Conservation (phyloP, 2,329 filamentous ascomycete species). For the Zymoseptoria passerinii region DNA sequence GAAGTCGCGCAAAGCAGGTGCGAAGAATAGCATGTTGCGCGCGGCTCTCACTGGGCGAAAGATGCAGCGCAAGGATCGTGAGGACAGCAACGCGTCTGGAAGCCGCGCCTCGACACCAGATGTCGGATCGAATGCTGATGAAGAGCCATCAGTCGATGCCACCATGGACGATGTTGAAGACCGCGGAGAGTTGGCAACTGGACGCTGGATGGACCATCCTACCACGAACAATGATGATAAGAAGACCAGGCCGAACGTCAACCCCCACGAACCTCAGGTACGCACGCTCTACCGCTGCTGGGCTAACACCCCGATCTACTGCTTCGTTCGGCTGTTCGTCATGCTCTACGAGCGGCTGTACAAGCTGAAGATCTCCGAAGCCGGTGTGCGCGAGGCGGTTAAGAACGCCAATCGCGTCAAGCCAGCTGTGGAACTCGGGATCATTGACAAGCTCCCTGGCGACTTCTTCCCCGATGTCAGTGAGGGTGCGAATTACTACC, state of each 20-base stretch:
- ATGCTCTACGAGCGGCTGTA: constrained; percentile 78
- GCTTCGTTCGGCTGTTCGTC: constrained; percentile 90
- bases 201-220: constrained; percentile 56
- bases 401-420: constrained; percentile 65
- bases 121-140: constrained; percentile 65
- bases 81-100: constrained; percentile 65
- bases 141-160: constrained; percentile 60
- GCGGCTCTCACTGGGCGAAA: constrained; percentile 74
- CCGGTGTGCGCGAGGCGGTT: constrained; percentile 65
- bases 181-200: constrained; percentile 54
- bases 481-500: constrained; percentile 67
- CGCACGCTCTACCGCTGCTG: constrained; percentile 83
- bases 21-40: constrained; percentile 63
- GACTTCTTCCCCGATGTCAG: constrained; percentile 66
- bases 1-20: constrained; percentile 48
- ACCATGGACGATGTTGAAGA: constrained; percentile 15
- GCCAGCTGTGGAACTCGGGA: constrained; percentile 72
- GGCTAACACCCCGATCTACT: constrained; percentile 82
- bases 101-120: constrained; percentile 89
- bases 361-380: constrained; percentile 72
- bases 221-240: constrained; percentile 47
- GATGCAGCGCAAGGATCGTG: constrained; percentile 65
- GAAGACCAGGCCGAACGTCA: constrained; percentile 56
- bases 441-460: constrained; percentile 65
- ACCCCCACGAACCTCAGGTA: constrained; percentile 69